Evolutionary conservation across 2,329 filamentous ascomycete genomes (phyloP).

Genomic region (Stachybotrys echinatus): DNA sequence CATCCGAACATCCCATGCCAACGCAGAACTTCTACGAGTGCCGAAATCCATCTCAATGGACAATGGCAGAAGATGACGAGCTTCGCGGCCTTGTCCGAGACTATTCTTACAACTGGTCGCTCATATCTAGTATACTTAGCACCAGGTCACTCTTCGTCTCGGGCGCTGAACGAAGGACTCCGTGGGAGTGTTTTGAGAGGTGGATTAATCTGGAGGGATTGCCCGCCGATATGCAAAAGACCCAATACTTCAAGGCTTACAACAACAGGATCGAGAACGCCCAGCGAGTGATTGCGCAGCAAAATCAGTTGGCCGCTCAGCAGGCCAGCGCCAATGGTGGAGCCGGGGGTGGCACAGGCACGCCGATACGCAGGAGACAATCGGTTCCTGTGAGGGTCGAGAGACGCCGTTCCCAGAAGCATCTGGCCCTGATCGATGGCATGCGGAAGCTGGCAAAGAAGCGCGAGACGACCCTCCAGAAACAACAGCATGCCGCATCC

Average conservation of each 20-base stretch:
- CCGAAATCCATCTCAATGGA: conserved; percentile 86
- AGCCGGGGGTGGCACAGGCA: conserved; percentile 20
- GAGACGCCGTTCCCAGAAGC: conserved; percentile 76
- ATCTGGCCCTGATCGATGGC: conserved; percentile 83
- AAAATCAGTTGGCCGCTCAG: conserved; percentile 45
- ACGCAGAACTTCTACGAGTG: conserved; percentile 85
- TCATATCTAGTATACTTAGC: conserved; percentile 78
- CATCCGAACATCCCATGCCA: conserved; percentile 88
- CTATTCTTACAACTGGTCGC: conserved; percentile 95
- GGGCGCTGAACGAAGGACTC: conserved; percentile 81
- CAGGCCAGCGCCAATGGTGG: conserved; percentile 36
- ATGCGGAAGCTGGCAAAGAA: conserved; percentile 97
- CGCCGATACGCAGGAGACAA: conserved; percentile 55
- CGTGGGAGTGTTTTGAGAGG: conserved; percentile 98
- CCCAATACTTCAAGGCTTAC: conserved; percentile 82
- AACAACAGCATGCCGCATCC: conserved; percentile 80
- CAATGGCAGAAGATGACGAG: conserved; percentile 83
- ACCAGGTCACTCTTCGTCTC: conserved; percentile 74
- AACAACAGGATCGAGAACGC: conserved; percentile 56
- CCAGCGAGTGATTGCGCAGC: conserved; percentile 48
- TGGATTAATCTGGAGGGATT: conserved; percentile 91
- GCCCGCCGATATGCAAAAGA: conserved; percentile 90
- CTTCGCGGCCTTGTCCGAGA: conserved; percentile 80
- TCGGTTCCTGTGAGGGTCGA: conserved; percentile 83
- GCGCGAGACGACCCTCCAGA: conserved; percentile 76